phyloP scores from a whole-genome alignment of 805 yeast species.

The Ogataea angusta region DNA sequence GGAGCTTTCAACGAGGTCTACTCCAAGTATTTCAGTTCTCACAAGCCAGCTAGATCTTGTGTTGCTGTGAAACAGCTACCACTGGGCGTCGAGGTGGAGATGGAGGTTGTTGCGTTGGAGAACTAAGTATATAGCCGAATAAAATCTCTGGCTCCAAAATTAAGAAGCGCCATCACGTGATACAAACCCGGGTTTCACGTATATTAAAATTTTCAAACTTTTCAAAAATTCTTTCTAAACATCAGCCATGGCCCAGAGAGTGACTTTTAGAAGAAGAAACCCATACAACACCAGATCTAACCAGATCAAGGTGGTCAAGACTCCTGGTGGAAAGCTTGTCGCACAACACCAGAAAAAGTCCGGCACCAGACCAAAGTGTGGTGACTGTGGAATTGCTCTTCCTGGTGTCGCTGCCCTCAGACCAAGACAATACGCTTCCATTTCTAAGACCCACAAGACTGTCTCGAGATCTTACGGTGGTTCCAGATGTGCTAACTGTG shows the following conservation, averaged over 20 bases:
- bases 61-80: conserved; percentile 93
- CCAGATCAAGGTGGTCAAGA: conserved; percentile 99
- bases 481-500: conserved; percentile 96
- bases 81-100: conserved; percentile 89
- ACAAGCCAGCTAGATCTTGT: conserved; percentile 96
- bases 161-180: conserved; percentile 3
- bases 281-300: conserved; percentile 99
- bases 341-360: conserved; percentile 96
- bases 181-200: conserved; percentile 1
- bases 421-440: conserved; percentile 96
- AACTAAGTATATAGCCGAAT: conserved; percentile 23
- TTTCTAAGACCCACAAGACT: conserved; percentile 95
- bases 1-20: conserved; percentile 84
- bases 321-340: conserved; percentile 99
- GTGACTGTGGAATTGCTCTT: conserved; percentile 74
- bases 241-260: conserved; percentile 90
- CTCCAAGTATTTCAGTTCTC: conserved; percentile 67
- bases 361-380: conserved; percentile 85
- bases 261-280: conserved; percentile 98
- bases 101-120: conserved; percentile 68
- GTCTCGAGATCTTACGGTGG: conserved; percentile 99
- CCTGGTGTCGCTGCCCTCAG: conserved; percentile 84
- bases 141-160: not conserved
- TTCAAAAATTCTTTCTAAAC: conserved; percentile 8
- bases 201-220: conserved; percentile 11